Base-by-base conservation (phyloP, 164 flowering plant species). In the Vitis amurensis region DNA sequence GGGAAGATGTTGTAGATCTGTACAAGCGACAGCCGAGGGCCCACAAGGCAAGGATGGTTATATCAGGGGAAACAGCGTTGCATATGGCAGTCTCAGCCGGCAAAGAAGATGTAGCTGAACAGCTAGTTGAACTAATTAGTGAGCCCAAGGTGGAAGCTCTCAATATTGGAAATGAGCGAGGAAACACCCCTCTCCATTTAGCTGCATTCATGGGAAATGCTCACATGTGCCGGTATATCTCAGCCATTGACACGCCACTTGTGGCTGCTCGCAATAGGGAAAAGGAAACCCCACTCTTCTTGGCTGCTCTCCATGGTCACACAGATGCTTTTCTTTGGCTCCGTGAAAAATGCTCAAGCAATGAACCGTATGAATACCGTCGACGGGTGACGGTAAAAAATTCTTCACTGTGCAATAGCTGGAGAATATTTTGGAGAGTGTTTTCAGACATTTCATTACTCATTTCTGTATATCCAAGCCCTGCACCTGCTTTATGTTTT, bases 201-300 rank as follows among this genome's bases (percentile, higher is more conserved):
- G 85, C 85, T 0, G 85, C 85, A 3, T 16, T 69, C n/a, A 14
- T 74, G 47, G 85, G 85, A 14, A 71, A 14, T 16, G 75, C 62
- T 8, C n/a, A n/a, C n/a, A 79, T 78, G 65, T 79, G 82, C 61
- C 0, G 47, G 2, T 56, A 23, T 64, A 74, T 81, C 4, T 78
- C 75, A 6, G 4, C 3, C 0, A 48, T 2, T 0, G 47, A 59
- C 14, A 55, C 67, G 0, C 10, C 23, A 0, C 37, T 73, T 50
- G n/a, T 79, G 6, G 50, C 51, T 6, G 19, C 6, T 1, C 75
- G 71, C 0, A 76, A 74, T 62, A 2, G 15, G 0, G 72, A 72
- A 0, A 53, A 66, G 1, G 85, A 81, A 52, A 81, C 82, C 8
- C 85, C 85, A 17, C 19, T 79, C 2, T 79, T 81, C 70, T 11